Base-by-base conservation (phyloP, 2,329 filamentous ascomycete species). In the Aspergillus calidoustus region DNA sequence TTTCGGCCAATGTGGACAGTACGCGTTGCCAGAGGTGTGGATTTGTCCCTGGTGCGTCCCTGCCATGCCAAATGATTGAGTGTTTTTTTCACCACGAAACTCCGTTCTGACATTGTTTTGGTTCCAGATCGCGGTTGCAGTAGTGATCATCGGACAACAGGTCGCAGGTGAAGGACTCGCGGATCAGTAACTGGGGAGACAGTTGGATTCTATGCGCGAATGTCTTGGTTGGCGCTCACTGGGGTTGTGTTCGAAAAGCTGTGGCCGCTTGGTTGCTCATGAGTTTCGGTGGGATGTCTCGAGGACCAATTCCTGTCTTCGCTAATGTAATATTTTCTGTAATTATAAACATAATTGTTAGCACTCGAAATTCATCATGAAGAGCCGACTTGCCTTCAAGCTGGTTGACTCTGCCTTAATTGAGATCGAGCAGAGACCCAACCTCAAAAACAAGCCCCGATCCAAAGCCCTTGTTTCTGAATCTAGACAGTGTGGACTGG, bases 121-220 rank as follows among this genome's bases (percentile, higher is more conserved):
- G 11, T 31, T 57, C 25, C 25, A 66, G 64, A 62, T 67, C 38
- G 64, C 62, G 1, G 66, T 66, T 25, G 55, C 61, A 2, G 64
- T 63, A 17, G 66, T 67, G 15, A 66, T 66, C 59, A n/a, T 66
- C 11, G 66, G 66, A 2, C 62, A 66, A 11, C 53, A 57, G 28
- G 54, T 48, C 41, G 11, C 53, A 28, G 53, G 50, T 4, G 19
- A 48, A n/a, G 53, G 47, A 15, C 23, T 48, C 25, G 46, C 30
- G 22, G 47, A 31, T 43, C n/a, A 41, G 31, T 55, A 38, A 51
- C 9, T 28, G 25, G 25, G 25, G 25, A 28, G 25, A 28, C 25
- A 28, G 25, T 28, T 28, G 4, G 6, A 28, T 28, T 28, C 25
- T 28, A 28, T 28, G 25, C 25, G 11, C 34, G 34, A 13, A 41